Base-by-base conservation (phyloP, 139 green algal species). In the Chlorella sp. region DNA sequence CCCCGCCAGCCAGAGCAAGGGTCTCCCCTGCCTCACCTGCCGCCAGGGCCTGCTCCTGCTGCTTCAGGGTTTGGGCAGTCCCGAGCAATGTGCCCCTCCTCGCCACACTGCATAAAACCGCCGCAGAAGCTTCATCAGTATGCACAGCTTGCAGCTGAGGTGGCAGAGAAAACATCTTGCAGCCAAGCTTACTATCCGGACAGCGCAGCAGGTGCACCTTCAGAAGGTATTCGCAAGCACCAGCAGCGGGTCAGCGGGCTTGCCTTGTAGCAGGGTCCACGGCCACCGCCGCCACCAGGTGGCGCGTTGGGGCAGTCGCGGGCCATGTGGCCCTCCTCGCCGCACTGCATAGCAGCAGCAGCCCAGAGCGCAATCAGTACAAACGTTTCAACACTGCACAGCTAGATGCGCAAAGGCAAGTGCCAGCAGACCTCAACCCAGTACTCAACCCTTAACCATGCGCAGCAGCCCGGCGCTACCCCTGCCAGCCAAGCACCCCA, bases 51-150 rank as follows among this genome's bases (percentile, higher is more conserved):
- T 17, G 30, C 43, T 48, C 48, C 72, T 11, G 72, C 26, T 0
- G 36, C 44, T 5, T 75, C 68, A 9, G 82, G 62, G 48, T 81
- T 83, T 51, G 77, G 65, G 65, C 79, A 81, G 38, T 81, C 79
- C 17, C 79, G 44, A 9, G 70, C 65, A 38, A 87, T 82, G 79
- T 87, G 77, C 20, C 64, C 82, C 65, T 51, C 75, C 75, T 84
- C n/a, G 7, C 70, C 69, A 41, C 69, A 81, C 73, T 76, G 48
- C 76, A 73, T 36, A 38, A 51, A 68, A 0, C 3, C 28, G 28
- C 48, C 17, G 74, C 41, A 64, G 43, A 41, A 26, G 9, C 56
- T 65, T n/a, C 3, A 65, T 20, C 26, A 73, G 65, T 16, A 34
- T 24, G 65, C 65, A 14, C n/a, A n/a, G n/a, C n/a, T n/a, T n/a